A percentile compares a stretch with the other conserved stretches of the same genome.
These are phyloP conservation scores for Coemansia sp. DNA, from an alignment of 192 early-diverging fungal species.

Conservation along the genomic window DNA sequence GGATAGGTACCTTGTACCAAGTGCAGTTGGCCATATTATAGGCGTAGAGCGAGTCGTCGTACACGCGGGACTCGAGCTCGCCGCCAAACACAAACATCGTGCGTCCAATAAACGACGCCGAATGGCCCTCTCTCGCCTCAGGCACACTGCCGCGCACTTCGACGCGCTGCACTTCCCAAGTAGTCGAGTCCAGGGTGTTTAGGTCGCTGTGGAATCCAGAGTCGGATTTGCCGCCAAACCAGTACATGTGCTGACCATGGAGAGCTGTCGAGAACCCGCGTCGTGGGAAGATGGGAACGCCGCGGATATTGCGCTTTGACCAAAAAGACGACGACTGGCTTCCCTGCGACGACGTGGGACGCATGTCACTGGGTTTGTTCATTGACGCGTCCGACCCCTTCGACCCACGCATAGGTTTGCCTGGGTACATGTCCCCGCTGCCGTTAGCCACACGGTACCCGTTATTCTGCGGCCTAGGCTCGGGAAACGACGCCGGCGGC, in stretches of 20 bases:
- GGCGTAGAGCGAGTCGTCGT: slow-evolving; percentile 53
- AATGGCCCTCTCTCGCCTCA: slow-evolving; percentile 48
- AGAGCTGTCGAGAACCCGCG: slow-evolving; percentile 52
- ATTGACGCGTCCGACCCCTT: slow-evolving; percentile 5
- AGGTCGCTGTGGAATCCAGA: slow-evolving; percentile 45
- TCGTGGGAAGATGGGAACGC: slow-evolving; percentile 47
- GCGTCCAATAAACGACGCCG: slow-evolving; percentile 54
- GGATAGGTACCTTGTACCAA: slow-evolving; percentile 57
- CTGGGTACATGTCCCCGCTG: slow-evolving; percentile 11
- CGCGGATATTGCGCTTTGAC: slow-evolving; percentile 34
- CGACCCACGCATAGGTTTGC: not conserved
- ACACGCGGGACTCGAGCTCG: slow-evolving; percentile 33
- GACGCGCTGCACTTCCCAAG: slow-evolving; percentile 38
- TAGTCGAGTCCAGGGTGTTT: slow-evolving; percentile 39
- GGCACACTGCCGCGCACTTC: slow-evolving; percentile 39
- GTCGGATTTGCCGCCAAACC: slow-evolving; percentile 54
- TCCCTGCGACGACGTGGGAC: slow-evolving; percentile 2
- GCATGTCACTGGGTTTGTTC: not conserved
- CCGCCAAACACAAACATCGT: slow-evolving; percentile 62
- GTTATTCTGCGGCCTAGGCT: slow-evolving; percentile 22
- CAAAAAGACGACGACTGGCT: slow-evolving; percentile 36
- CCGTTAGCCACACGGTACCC: slow-evolving; percentile 3
- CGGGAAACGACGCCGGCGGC: slow-evolving; percentile 26
- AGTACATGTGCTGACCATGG: slow-evolving; percentile 38
- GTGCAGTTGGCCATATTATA: slow-evolving; percentile 56